Evolutionary conservation across 306 rosid species (phyloP).

Genomic region (Astragalus glycyphyllos): DNA sequence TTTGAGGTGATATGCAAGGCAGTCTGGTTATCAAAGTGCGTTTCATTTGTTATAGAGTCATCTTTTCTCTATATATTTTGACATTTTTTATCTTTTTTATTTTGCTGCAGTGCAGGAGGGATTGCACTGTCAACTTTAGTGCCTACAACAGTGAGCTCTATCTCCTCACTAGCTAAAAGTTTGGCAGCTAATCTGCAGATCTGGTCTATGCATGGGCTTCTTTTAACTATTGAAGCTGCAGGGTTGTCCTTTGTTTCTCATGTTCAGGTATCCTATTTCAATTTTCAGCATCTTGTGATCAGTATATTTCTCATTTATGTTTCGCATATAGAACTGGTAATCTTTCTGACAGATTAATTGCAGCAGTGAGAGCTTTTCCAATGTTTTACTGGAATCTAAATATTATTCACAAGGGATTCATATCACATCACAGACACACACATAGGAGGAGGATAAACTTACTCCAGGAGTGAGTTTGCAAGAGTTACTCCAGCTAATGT

Average conservation of each 20-base stretch:
- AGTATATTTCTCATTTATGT: slow-evolving; percentile 25
- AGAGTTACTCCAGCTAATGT: no score
- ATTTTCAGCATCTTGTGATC: slow-evolving; percentile 30
- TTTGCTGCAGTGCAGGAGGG: slow-evolving; percentile 96
- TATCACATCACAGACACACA: no score
- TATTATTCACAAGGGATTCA: neutral
- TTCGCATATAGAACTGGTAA: slow-evolving; percentile 25
- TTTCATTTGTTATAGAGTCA: neutral
- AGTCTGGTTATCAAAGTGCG: neutral
- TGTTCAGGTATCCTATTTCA: slow-evolving; percentile 79
- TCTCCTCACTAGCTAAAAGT: slow-evolving; percentile 85
- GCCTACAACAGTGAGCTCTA: slow-evolving; percentile 91
- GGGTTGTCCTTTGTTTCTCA: slow-evolving; percentile 95
- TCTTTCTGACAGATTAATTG: slow-evolving; percentile 33
- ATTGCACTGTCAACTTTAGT: slow-evolving; percentile 96
- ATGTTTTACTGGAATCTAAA: neutral
- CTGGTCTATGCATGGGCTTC: slow-evolving; percentile 99
- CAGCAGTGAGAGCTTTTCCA: slow-evolving; percentile 28
- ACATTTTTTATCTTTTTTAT: slow-evolving; percentile 46
- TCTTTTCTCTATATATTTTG: slow-evolving; percentile 2
- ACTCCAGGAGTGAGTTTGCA: no score
- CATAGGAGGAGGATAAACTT: no score
- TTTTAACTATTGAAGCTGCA: slow-evolving; percentile 97
- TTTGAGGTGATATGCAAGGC: neutral
- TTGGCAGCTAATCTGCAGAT: slow-evolving; percentile 77